Conservation (phyloP, 2,329 filamentous ascomycete species). For the Didymella pinodella region DNA sequence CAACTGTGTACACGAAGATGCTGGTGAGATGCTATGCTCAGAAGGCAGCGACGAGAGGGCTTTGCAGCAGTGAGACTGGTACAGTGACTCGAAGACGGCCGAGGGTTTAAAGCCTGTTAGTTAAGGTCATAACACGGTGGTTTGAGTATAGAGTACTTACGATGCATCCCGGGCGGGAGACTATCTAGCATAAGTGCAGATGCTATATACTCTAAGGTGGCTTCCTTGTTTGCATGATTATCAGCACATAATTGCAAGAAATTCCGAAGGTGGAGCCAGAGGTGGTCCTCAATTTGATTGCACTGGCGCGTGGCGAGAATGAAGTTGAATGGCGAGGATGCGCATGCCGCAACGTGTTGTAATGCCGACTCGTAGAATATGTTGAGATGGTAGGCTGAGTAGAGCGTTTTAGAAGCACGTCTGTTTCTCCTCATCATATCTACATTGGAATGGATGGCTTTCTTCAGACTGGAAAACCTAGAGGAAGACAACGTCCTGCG, state of each 20-base stretch:
- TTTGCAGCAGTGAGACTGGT: background rate
- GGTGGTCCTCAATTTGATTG: background rate
- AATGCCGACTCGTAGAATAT: slow-evolving; percentile 17
- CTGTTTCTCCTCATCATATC: slow-evolving; percentile 19
- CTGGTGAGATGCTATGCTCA: background rate
- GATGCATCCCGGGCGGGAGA: slow-evolving; percentile 12
- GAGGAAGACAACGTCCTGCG: background rate
- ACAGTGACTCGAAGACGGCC: background rate
- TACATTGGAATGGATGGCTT: slow-evolving; percentile 8
- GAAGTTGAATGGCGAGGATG: background rate
- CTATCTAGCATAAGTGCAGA: background rate
- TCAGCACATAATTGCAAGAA: background rate
- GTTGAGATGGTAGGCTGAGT: slow-evolving; percentile 21
- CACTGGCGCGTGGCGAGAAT: background rate
- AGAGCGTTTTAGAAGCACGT: slow-evolving; percentile 14
- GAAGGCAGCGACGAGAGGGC: background rate
- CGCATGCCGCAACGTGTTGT: background rate
- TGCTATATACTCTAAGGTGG: background rate
- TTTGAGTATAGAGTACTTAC: slow-evolving; percentile 21
- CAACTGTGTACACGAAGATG: background rate
- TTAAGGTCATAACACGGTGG: slow-evolving; percentile 2
- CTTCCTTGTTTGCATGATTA: background rate
- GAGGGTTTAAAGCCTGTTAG: background rate
- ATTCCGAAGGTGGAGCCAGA: background rate
- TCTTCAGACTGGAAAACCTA: slow-evolving; percentile 13